A percentile compares a stretch with the other conserved stretches of the same genome.
phyloP scores from a whole-genome alignment of 805 yeast species.

The Myxozyma mucilagina region DNA sequence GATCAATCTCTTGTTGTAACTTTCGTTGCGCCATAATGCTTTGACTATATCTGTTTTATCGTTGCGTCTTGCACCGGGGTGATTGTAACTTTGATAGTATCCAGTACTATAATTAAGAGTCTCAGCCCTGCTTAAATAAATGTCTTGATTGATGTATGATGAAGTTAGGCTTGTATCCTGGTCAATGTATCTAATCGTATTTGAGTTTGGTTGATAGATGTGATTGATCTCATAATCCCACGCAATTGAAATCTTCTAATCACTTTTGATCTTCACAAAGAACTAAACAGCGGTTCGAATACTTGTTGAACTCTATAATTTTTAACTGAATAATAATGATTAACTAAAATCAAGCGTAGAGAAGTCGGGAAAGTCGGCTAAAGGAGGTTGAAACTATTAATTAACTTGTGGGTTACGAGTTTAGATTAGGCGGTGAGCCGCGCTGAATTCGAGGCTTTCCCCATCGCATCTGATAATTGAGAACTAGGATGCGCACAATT shows the following conservation, averaged over 20 bases:
- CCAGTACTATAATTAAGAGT: too few relatives aligned
- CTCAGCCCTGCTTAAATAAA: too few relatives aligned
- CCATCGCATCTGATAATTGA: too few relatives aligned
- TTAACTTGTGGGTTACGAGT: not conserved
- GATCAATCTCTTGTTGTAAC: constrained; percentile 71
- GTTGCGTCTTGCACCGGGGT: too few relatives aligned
- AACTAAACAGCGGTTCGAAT: too few relatives aligned
- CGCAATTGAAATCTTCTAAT: not conserved
- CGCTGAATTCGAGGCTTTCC: not conserved
- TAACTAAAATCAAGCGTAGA: not conserved
- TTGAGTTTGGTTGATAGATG: not conserved
- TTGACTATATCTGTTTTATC: not conserved
- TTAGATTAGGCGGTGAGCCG: not conserved
- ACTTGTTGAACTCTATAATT: too few relatives aligned
- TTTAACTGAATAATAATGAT: too few relatives aligned
- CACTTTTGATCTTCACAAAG: too few relatives aligned
- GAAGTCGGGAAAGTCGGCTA: not conserved
- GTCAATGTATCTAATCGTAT: not conserved
- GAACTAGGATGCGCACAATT: too few relatives aligned
- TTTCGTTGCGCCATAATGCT: constrained; percentile 51
- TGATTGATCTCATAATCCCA: not conserved
- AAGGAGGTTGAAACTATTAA: not conserved
- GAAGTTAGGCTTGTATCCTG: too few relatives aligned
- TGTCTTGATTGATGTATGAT: too few relatives aligned
- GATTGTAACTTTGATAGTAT: too few relatives aligned